Evolutionary conservation across 352 stramenopile species (phyloP).

Genomic region (Thalassiosira oceanica): DNA sequence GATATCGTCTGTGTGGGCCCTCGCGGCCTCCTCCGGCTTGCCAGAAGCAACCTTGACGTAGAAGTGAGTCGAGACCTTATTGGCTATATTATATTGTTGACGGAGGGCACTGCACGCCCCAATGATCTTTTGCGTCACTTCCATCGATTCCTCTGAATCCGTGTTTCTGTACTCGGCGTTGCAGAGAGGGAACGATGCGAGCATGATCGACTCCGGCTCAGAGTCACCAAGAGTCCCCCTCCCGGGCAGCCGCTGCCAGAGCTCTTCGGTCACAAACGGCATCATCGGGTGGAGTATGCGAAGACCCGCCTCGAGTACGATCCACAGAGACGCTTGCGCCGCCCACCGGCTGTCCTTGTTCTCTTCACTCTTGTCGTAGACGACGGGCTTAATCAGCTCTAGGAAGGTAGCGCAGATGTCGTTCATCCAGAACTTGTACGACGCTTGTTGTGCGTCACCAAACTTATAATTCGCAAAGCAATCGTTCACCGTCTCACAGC

Average conservation of each 20-base stretch:
- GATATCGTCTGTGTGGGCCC: conserved; percentile 91
- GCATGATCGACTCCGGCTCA: conserved; percentile 85
- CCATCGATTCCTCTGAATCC: conserved; percentile 89
- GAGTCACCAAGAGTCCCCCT: conserved; percentile 73
- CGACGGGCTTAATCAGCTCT: conserved; percentile 98
- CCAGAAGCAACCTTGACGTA: conserved; percentile 88
- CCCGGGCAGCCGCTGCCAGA: conserved; percentile 91
- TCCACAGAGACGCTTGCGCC: conserved; percentile 90
- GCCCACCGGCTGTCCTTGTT: conserved; percentile 81
- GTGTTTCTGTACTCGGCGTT: conserved; percentile 86
- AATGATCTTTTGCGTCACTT: conserved; percentile 89
- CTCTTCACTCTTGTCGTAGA: conserved; percentile 84
- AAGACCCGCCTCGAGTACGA: conserved; percentile 93
- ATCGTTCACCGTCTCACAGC: conserved; percentile 76
- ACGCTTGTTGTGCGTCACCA: conserved; percentile 89
- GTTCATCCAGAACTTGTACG: conserved; percentile 98
- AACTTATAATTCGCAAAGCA: conserved; percentile 94
- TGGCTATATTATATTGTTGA: conserved; percentile 84
- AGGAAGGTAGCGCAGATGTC: conserved; percentile 99
- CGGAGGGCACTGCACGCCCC: conserved; percentile 91
- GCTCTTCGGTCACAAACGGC: conserved; percentile 99
- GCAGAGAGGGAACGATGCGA: conserved; percentile 86
- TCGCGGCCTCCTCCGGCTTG: conserved; percentile 80
- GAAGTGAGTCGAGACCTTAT: conserved; percentile 81
- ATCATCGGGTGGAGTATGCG: conserved; percentile 97